Evolutionary conservation across 306 rosid genomes (phyloP).

Genomic region (Trifolium pratense): DNA sequence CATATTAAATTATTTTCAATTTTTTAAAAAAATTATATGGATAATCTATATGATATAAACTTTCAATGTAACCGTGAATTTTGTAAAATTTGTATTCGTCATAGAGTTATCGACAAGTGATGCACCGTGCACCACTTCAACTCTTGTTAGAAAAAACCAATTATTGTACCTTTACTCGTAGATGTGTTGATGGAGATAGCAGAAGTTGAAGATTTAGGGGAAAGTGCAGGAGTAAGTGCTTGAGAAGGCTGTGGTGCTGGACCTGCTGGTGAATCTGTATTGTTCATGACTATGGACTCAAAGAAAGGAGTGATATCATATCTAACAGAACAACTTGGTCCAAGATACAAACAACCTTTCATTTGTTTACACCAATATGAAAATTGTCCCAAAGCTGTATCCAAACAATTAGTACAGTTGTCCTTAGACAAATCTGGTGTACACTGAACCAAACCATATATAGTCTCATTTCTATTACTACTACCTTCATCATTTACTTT

Average conservation of each 20-base stretch:
- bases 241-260: background rate
- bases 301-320: background rate
- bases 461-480: background rate
- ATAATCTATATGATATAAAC: too few relatives aligned
- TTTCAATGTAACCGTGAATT: too few relatives aligned
- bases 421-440: constrained; percentile 35
- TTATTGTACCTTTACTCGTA: background rate
- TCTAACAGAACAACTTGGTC: constrained; percentile 4
- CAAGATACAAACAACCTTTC: background rate
- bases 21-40: too few relatives aligned
- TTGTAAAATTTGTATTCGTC: too few relatives aligned
- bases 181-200: background rate
- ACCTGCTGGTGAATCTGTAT: background rate
- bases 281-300: background rate
- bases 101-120: too few relatives aligned
- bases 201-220: too few relatives aligned
- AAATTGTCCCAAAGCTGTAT: background rate
- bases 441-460: constrained; percentile 39
- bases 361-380: background rate
- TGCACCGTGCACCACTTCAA: too few relatives aligned
- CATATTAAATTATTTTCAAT: too few relatives aligned
- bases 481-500: background rate
- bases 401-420: background rate
- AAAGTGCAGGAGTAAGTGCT: background rate
- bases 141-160: too few relatives aligned